phyloP scores from a whole-genome alignment of 208 protist genomes.

The Acanthamoeba polyphaga region DNA sequence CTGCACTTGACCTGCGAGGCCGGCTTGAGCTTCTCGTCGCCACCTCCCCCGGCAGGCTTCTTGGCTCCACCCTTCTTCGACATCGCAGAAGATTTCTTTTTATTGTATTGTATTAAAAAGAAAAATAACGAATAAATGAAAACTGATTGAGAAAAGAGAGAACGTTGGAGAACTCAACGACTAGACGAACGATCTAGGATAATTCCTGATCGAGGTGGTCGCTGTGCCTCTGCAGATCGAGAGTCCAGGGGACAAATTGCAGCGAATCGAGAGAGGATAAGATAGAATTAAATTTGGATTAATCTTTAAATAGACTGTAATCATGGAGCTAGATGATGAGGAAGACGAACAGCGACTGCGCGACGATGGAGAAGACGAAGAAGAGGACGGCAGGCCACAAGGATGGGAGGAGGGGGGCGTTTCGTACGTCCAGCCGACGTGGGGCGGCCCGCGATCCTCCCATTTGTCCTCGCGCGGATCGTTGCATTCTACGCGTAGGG shows the following conservation, averaged over 20 bases:
- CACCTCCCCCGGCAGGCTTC: conserved; percentile 34
- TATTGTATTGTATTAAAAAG: too few species aligned
- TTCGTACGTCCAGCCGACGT: neutral
- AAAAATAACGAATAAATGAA: too few species aligned
- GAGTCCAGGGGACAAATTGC: neutral
- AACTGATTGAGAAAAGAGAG: neutral
- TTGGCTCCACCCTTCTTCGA: conserved; percentile 69
- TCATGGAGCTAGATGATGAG: neutral
- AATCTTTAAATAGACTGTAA: neutral
- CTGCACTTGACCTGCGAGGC: conserved; percentile 37
- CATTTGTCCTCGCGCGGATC: neutral
- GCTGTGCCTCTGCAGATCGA: too few species aligned
- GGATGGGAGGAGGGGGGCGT: neutral
- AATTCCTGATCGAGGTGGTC: neutral
- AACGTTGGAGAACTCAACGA: neutral
- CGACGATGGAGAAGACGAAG: neutral
- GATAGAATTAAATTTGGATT: neutral
- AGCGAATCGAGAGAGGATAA: neutral
- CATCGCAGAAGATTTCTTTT: too few species aligned
- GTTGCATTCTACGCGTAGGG: neutral
- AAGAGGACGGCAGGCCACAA: neutral
- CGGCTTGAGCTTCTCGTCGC: conserved; percentile 43
- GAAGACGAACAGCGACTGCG: neutral
- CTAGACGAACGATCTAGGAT: conserved; percentile 1
- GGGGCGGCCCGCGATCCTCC: neutral